Evolutionary conservation across 768 basidiomycete genomes (phyloP), one percentile per base, ranked within the genome.

Genomic region (Lactifluus piperatus): DNA sequence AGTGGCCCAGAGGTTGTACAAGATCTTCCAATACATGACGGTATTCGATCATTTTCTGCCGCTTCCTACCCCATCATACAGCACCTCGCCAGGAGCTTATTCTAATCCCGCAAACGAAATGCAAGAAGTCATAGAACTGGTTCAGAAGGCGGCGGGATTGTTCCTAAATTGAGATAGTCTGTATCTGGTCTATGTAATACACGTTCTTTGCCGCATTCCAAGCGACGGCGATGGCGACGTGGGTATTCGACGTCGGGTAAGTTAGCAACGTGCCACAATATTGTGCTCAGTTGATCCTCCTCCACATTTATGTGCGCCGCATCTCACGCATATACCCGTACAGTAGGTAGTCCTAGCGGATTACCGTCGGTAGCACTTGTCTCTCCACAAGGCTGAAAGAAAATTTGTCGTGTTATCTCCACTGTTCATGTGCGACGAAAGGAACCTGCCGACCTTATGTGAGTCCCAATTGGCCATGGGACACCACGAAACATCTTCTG

Each of bases 51-150:
- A 20, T 43, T n/a, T 43, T 43, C 8, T 20, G 10, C 5, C n/a
- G 20, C 13, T 24, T 26, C 46, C 8, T 20, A n/a, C n/a, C 39
- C 22, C 7, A 36, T 43, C 39, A 39, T 43, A 27, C 39, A 44
- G 7, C 43, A 11, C 20, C 11, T 22, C 9, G 20, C 18, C 10
- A 46, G 22, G 27, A 45, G 58, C 41, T 55, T 55, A 55, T 44
- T 54, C 47, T 54, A 55, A 50, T 44, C 50, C 32, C 16, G n/a
- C 16, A 51, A 47, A 37, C 26, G 20, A 57, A 45, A 46, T 57
- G 49, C 24, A 43, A 32, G 43, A 44, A 24, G 11, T 13, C 43
- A 44, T 24, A 3, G 43, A 24, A 47, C 26, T 27, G 27, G 46
- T 18, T 47, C 27, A 47, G 27, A 47, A 27, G 26, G 46, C 14